Conservation (phyloP, 257 asterid species). For the Jasminum sambac region DNA sequence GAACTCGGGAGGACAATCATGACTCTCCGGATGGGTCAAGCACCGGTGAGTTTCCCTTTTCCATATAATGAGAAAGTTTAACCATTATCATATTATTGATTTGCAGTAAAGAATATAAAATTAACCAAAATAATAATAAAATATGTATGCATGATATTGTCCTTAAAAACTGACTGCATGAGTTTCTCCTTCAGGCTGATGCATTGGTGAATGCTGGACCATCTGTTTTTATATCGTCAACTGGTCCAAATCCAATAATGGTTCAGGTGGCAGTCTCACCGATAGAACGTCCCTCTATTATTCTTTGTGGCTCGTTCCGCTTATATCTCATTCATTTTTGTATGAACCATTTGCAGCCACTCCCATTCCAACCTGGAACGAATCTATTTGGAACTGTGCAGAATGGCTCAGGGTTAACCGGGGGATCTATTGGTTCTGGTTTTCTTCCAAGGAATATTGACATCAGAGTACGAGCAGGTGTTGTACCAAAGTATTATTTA, state of each 20-base stretch:
- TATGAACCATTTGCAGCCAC: conserved; percentile 53
- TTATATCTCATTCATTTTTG: conserved; percentile 26
- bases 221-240: conserved; percentile 74
- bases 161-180: conserved; percentile 15
- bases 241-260: conserved; percentile 96
- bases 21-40: conserved; percentile 88
- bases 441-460: conserved; percentile 86
- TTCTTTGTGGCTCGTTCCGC: conserved; percentile 13
- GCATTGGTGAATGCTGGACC: conserved; percentile 98
- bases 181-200: conserved; percentile 57
- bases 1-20: conserved; percentile 93
- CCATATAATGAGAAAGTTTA: neutral
- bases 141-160: neutral
- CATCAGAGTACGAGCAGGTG: conserved; percentile 96
- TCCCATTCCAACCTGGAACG: conserved; percentile 77
- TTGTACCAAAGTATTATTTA: conserved; percentile 10
- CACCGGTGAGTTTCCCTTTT: conserved; percentile 57
- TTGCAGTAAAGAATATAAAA: neutral
- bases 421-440: conserved; percentile 58
- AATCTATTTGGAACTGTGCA: conserved; percentile 63
- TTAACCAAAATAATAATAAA: neutral
- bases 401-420: conserved; percentile 54
- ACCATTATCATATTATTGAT: conserved; percentile 5
- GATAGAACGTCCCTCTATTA: conserved; percentile 7
- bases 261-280: conserved; percentile 68